Conservation (phyloP, 805 yeast species). For the Barnettozyma siamensis region DNA sequence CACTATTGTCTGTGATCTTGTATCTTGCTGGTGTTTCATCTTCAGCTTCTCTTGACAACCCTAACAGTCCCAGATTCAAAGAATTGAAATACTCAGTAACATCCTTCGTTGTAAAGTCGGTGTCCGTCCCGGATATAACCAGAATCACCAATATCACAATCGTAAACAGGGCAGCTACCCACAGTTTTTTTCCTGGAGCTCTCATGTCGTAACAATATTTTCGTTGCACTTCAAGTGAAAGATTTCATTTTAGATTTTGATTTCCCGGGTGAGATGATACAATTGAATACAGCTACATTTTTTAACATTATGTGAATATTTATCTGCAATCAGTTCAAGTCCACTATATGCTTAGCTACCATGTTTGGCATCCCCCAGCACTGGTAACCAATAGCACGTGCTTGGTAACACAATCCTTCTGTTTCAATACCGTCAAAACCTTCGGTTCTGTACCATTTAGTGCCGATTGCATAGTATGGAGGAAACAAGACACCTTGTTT, state of each 20-base stretch:
- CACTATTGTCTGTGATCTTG: constrained; percentile 2
- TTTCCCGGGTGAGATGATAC: no score
- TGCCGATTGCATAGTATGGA: constrained; percentile 39
- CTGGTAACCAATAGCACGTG: constrained; percentile 37
- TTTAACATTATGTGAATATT: no score
- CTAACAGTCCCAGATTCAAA: background rate
- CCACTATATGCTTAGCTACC: constrained; percentile 32
- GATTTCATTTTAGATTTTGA: no score
- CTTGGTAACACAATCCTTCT: constrained; percentile 47
- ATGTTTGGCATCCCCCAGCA: constrained; percentile 48
- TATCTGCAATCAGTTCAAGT: no score
- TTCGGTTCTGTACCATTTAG: constrained; percentile 39
- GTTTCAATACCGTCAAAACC: constrained; percentile 53
- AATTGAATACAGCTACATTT: no score
- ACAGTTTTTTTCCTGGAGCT: background rate
- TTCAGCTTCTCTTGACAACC: background rate
- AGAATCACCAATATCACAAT: background rate
- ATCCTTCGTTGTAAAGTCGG: background rate
- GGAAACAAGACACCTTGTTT: constrained; percentile 44
- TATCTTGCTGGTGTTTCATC: background rate
- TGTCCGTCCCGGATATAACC: background rate
- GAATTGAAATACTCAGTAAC: background rate
- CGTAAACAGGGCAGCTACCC: background rate
- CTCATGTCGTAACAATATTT: background rate
- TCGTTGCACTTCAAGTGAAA: no score